Base-by-base conservation (phyloP, 108 stramenopile species). In the Chaetoceros muelleri region DNA sequence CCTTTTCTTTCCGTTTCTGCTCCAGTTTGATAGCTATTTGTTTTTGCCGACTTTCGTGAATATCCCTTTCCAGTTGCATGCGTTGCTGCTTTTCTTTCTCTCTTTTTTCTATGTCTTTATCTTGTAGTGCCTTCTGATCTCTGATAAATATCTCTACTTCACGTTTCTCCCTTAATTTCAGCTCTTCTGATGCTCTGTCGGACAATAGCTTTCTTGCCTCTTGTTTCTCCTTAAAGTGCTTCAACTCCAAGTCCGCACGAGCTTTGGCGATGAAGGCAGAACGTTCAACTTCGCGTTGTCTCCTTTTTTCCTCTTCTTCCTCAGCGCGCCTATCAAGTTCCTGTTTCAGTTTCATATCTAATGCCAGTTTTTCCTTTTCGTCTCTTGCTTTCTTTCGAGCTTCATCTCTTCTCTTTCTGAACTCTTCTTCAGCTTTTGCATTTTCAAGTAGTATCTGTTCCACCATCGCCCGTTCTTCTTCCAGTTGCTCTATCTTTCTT, bases 181-280 rank as follows among this genome's bases (percentile, higher is more conserved):
- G 74, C 30, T 79, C 71, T 48, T 75, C 52, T 2, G 79, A 70
- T 19, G 81, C 84, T 52, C 29, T 58, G 28, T 81, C 81, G 34
- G 81, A 83, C 20, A 86, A 65, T 30, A 60, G 46, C 53, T 76
- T 75, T 25, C 79, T 72, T 47, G 60, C 51, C 27, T 16, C 25
- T 59, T 64, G 64, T 65, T 61, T 67, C 30, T 84, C 68, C 30
- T 79, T 73, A 28, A 82, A 80, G 26, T 75, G 75, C 61, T 75
- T 67, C 20, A 62, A 40, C 57, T 85, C 84, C 1, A 85, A 52
- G 24, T 48, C 60, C 46, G 66, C 57, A 45, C 80, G 66, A 31
- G 78, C 78, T 21, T 49, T 68, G 22, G 61, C 75, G 24, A 76
- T 70, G 30, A 64, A 57, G 25, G 77, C 72, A 28, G 71, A 67